Percentiles rank a stretch among this genome's conserved stretches.
Evolutionary conservation across 495 filamentous ascomycete species (phyloP).

Genomic region (Penicillium fimorum): DNA sequence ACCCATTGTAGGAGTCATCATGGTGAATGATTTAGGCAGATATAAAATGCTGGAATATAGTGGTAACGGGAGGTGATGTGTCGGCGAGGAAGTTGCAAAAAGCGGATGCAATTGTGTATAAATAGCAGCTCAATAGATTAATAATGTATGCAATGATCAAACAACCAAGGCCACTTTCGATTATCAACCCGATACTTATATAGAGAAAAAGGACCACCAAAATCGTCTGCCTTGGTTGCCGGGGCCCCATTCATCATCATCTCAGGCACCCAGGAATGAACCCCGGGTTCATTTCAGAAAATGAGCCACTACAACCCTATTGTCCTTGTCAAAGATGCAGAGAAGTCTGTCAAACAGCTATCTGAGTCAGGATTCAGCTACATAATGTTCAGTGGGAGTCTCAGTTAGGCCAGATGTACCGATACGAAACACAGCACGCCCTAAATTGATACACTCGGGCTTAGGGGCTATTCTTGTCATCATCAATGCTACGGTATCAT

Average conservation of each 20-base stretch:
- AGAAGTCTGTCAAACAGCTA: conserved; percentile 2
- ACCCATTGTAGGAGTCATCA: conserved; percentile 33
- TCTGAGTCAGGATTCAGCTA: conserved; percentile 9
- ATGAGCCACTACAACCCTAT: background rate
- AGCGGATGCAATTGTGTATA: conserved; percentile 1
- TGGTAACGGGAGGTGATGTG: background rate
- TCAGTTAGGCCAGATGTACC: background rate
- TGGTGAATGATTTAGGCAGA: conserved; percentile 2
- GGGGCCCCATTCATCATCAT: conserved; percentile 4
- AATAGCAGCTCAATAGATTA: conserved; percentile 4
- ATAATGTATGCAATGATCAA: conserved; percentile 1
- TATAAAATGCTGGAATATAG: background rate
- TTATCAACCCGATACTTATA: conserved; percentile 12
- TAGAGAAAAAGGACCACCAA: background rate
- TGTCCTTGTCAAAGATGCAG: background rate
- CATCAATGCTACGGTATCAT: conserved; percentile 7
- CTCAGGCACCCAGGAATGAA: conserved; percentile 16
- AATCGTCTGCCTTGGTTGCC: conserved; percentile 14
- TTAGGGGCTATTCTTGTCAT: background rate
- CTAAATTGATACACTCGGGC: background rate
- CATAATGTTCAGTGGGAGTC: too few species aligned
- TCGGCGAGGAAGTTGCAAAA: background rate
- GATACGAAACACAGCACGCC: background rate
- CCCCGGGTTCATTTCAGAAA: background rate
- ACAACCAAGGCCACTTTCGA: too few species aligned